Conservation (phyloP, 345 rosid genomes). For the Pugionium dolabratum region DNA sequence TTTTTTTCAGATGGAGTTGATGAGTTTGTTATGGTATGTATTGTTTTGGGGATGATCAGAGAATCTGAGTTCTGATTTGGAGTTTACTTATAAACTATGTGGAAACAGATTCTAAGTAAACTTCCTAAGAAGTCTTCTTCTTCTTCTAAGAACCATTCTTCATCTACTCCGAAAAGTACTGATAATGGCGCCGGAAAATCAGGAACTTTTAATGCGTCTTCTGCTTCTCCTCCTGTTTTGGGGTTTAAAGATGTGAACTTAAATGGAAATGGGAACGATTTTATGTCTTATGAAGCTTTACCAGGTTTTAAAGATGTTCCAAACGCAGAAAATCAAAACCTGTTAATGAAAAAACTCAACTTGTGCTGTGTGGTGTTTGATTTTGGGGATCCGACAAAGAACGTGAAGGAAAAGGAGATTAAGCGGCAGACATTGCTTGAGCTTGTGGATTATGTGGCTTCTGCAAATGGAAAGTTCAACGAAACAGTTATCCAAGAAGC, state of each 20-base stretch:
- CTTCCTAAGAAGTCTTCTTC: constrained; percentile 73
- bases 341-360: constrained; percentile 67
- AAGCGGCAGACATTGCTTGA: constrained; percentile 77
- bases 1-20: constrained; percentile 15
- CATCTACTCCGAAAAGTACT: constrained; percentile 46
- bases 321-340: constrained; percentile 59
- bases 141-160: constrained; percentile 51
- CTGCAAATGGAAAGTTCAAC: constrained; percentile 63
- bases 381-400: constrained; percentile 68
- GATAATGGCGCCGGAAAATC: constrained; percentile 47
- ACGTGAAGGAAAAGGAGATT: constrained; percentile 78
- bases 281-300: constrained; percentile 57
- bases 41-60: constrained; percentile 22
- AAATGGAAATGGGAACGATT: constrained; percentile 51
- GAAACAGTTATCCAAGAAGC: constrained; percentile 62
- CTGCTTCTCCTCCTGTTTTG: constrained; percentile 41
- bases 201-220: constrained; percentile 42
- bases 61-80: constrained; percentile 11
- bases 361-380: constrained; percentile 68
- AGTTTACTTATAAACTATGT: constrained; percentile 44
- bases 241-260: constrained; percentile 36
- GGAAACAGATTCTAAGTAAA: constrained; percentile 79
- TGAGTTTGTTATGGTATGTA: constrained; percentile 14
- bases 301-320: constrained; percentile 75
- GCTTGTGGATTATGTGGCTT: constrained; percentile 75